Percentiles rank a stretch among this genome's conserved stretches.
These are phyloP conservation scores for Diaporthe destruens DNA, from an alignment of 2,329 filamentous ascomycete genomes.

Conservation along the genomic window DNA sequence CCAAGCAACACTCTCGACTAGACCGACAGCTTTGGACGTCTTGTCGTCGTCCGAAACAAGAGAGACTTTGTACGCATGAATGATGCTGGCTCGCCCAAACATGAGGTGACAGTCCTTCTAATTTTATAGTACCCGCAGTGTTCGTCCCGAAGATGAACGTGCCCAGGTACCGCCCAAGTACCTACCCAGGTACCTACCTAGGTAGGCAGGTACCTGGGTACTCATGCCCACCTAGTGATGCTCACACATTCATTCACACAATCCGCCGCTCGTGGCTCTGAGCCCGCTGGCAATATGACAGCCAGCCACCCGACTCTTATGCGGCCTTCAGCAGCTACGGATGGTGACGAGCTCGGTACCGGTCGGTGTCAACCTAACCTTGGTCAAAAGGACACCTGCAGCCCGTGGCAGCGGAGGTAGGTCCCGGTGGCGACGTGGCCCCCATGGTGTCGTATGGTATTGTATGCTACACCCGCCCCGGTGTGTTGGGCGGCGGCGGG, in stretches of 20 bases:
- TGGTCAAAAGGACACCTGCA: background rate
- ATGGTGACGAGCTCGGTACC: background rate
- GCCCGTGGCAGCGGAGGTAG: background rate
- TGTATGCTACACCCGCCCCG: too few species aligned
- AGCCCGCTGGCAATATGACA: background rate
- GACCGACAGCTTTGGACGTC: background rate
- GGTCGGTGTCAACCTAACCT: too few species aligned
- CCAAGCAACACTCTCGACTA: too few species aligned
- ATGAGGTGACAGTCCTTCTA: conserved; percentile 8
- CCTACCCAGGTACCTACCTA: background rate
- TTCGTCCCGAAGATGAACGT: background rate
- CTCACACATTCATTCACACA: background rate
- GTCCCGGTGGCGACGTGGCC: background rate
- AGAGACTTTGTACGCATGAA: background rate
- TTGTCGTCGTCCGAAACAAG: background rate
- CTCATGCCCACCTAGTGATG: background rate
- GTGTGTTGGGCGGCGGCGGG: too few species aligned
- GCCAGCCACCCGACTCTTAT: background rate
- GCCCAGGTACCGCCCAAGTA: background rate
- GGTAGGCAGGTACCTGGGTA: too few species aligned
- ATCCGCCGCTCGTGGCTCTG: background rate
- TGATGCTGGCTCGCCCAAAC: background rate
- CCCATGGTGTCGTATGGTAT: too few species aligned
- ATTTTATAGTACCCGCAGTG: background rate
- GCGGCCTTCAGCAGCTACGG: background rate